Evolutionary conservation across 1,284 basidiomycete species (phyloP).

Genomic region (Mycosarcoma maydis): DNA sequence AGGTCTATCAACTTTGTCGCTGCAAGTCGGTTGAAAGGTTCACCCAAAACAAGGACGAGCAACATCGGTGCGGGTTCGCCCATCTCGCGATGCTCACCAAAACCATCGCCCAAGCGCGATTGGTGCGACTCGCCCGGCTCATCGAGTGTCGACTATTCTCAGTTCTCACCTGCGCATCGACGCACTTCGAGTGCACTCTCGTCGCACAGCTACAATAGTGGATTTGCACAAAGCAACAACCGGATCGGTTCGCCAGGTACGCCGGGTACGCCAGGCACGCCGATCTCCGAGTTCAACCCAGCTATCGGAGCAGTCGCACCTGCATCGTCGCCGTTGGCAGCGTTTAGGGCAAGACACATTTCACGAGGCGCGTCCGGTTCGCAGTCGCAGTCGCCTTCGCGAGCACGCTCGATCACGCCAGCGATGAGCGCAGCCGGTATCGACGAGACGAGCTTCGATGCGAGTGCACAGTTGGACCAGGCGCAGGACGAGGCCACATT

Average conservation of each 20-base stretch:
- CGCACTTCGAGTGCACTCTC: conserved; percentile 2
- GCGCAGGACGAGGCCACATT: conserved; percentile 66
- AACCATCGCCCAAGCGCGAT: background rate
- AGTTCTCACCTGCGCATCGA: conserved; percentile 30
- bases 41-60: conserved; percentile 33
- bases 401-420: conserved; percentile 11
- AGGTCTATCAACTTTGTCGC: conserved; percentile 45
- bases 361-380: background rate
- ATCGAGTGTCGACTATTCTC: conserved; percentile 27
- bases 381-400: too few species aligned
- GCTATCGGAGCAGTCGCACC: conserved; percentile 68
- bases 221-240: too few species aligned
- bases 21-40: conserved; percentile 32
- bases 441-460: conserved; percentile 64
- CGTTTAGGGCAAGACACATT: conserved; percentile 72
- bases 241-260: too few species aligned
- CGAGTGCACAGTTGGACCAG: conserved; percentile 44
- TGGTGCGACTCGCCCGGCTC: conserved; percentile 5
- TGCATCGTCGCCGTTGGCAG: conserved; percentile 73
- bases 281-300: too few species aligned
- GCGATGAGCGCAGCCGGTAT: background rate
- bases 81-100: conserved; percentile 13
- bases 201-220: background rate
- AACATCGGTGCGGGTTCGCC: conserved; percentile 35
- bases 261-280: too few species aligned